Base-by-base conservation (phyloP, 139 green algal genomes). In the Chlamydomonas sp. region DNA sequence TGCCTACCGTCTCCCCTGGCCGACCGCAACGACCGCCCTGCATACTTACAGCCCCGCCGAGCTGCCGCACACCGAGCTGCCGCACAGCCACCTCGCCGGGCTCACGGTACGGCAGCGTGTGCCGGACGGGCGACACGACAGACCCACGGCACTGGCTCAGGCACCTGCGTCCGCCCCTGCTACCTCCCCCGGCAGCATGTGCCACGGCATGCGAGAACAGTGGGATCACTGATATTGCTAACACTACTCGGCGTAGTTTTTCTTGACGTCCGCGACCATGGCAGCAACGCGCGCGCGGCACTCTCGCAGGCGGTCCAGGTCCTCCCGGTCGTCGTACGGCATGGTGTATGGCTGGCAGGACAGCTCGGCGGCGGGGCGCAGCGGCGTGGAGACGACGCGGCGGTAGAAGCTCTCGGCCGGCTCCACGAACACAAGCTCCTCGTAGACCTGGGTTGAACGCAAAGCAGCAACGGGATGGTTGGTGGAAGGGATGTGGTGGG, bases 381-480 rank as follows among this genome's bases (percentile, higher is more conserved):
- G 84, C 49, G n/a, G n/a, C 5, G 64, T 67, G 1, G 63, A 17
- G 10, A 73, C 8, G 14, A 83, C 66, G 3, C 84, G 64, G 7
- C 84, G 84, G 77, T 96, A 96, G 78, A 99, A 98, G 4, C 85
- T 89, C 63, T 96, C 91, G 2, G 90, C 81, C 0, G 97, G 97
- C 84, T 99, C 95, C 72, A 87, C 94, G 86, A 99, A 97, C 18
- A 99, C 95, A 9, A 99, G 64, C 90, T 99, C 97, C 64, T 99
- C 97, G 78, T 98, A 98, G 57, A 88, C 86, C 89, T 98, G 96
- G 3, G n/a, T 20, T 18, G 15, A 2, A 10, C 15, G 49, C 7
- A 57, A 75, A 18, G 69, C 3, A 77, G 3, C 14, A 15, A 16
- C 60, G 60, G 2, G n/a, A 15, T 31, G 68, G 14, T 49, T 49